Evolutionary conservation across 768 basidiomycete genomes (phyloP).

Genomic region (Favolaschia claudopus): DNA sequence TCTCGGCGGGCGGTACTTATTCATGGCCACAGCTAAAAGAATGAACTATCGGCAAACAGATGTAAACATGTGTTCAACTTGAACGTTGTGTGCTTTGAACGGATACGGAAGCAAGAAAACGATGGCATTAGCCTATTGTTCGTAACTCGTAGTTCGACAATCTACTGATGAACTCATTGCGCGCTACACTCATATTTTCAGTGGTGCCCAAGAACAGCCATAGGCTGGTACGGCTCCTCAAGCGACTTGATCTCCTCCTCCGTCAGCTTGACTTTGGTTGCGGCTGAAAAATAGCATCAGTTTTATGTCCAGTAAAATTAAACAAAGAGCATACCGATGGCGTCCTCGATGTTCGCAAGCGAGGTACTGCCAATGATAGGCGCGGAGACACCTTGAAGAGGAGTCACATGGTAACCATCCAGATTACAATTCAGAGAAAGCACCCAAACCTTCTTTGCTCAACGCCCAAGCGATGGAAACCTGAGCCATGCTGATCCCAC

Average conservation of each 20-base stretch:
- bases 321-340: slow-evolving; percentile 47
- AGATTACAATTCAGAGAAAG: neutral
- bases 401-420: neutral
- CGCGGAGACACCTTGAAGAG: slow-evolving; percentile 51
- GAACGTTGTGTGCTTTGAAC: too few relatives aligned
- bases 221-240: slow-evolving; percentile 21
- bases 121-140: too few relatives aligned
- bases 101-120: too few relatives aligned
- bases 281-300: neutral
- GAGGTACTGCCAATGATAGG: slow-evolving; percentile 66
- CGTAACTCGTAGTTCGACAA: too few relatives aligned
- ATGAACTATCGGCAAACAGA: too few relatives aligned
- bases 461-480: slow-evolving; percentile 62
- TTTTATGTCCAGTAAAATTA: neutral
- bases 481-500: slow-evolving; percentile 63
- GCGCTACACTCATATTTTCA: too few relatives aligned
- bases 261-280: neutral
- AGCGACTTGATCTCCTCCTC: slow-evolving; percentile 18
- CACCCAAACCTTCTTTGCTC: slow-evolving; percentile 36
- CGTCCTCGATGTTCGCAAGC: slow-evolving; percentile 56
- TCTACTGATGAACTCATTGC: too few relatives aligned
- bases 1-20: too few relatives aligned
- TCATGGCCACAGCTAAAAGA: too few relatives aligned
- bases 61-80: too few relatives aligned
- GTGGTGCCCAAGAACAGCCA: slow-evolving; percentile 14